phyloP scores from a whole-genome alignment of 805 yeast species.

The Zygosaccharomyces kombuchaensis region DNA sequence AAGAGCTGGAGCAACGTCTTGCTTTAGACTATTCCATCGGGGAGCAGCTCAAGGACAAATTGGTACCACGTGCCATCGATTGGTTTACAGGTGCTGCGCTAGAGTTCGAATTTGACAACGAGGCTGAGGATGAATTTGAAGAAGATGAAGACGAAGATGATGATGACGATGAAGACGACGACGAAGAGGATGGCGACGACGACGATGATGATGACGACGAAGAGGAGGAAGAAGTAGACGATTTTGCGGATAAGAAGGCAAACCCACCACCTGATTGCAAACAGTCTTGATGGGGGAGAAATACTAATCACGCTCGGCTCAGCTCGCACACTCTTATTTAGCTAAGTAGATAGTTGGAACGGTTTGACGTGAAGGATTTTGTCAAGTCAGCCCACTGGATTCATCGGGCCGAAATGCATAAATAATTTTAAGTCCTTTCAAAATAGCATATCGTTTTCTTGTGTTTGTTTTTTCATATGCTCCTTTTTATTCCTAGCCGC shows the following conservation, averaged over 20 bases:
- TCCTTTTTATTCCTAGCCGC: background rate
- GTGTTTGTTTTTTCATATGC: no score
- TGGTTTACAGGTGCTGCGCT: slow-evolving; percentile 99
- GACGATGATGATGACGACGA: slow-evolving; percentile 40
- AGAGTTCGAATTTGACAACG: slow-evolving; percentile 62
- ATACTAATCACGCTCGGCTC: background rate
- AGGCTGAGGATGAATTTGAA: slow-evolving; percentile 57
- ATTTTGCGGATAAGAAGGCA: slow-evolving; percentile 43
- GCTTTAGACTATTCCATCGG: slow-evolving; percentile 94
- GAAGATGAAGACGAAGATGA: slow-evolving; percentile 59
- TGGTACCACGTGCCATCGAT: slow-evolving; percentile 93
- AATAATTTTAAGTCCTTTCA: background rate
- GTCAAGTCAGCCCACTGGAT: no score
- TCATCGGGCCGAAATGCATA: background rate
- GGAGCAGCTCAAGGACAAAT: slow-evolving; percentile 91
- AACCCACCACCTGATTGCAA: slow-evolving; percentile 70
- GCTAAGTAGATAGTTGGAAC: background rate
- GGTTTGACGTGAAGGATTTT: background rate
- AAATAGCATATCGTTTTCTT: background rate
- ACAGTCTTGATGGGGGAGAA: slow-evolving; percentile 43
- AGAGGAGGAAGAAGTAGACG: slow-evolving; percentile 41
- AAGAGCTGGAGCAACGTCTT: slow-evolving; percentile 74
- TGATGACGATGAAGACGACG: slow-evolving; percentile 62
- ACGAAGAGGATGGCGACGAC: slow-evolving; percentile 39
- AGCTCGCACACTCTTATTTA: background rate